Evolutionary conservation across 768 basidiomycete species (phyloP).

Genomic region (Mycena vulgaris): DNA sequence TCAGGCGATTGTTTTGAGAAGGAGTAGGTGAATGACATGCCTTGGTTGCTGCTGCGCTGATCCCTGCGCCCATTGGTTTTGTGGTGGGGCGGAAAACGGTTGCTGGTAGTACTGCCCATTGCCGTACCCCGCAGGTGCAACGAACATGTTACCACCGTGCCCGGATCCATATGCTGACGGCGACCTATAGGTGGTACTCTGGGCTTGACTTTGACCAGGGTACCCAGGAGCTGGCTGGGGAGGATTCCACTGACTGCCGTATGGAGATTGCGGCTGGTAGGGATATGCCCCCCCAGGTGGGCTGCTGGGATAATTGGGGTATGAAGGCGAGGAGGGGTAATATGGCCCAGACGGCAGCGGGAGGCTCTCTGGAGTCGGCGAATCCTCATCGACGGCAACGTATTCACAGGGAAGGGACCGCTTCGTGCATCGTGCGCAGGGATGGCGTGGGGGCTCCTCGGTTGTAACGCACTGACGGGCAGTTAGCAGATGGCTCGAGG

Average conservation of each 20-base stretch:
- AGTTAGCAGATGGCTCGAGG: slow-evolving; percentile 11
- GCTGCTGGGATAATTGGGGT: not conserved
- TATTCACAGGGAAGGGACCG: slow-evolving; percentile 57
- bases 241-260: not conserved
- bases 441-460: slow-evolving; percentile 43
- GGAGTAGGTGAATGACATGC: not conserved
- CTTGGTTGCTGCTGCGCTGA: slow-evolving; percentile 13
- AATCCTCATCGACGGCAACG: slow-evolving; percentile 56
- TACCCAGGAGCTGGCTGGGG: not conserved
- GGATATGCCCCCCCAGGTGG: not conserved
- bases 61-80: slow-evolving; percentile 22
- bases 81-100: not conserved
- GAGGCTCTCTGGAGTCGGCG: slow-evolving; percentile 22
- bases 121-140: not conserved
- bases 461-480: slow-evolving; percentile 48
- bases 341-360: not conserved
- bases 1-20: not conserved
- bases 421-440: slow-evolving; percentile 60
- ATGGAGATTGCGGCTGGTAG: not conserved
- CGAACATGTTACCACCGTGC: not conserved
- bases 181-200: not conserved
- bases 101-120: not conserved
- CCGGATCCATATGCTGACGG: not conserved
- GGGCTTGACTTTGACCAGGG: not conserved
- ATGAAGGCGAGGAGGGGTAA: not conserved